Evolutionary conservation across 345 rosid genomes (phyloP).

Genomic region (Isatis tinctoria): DNA sequence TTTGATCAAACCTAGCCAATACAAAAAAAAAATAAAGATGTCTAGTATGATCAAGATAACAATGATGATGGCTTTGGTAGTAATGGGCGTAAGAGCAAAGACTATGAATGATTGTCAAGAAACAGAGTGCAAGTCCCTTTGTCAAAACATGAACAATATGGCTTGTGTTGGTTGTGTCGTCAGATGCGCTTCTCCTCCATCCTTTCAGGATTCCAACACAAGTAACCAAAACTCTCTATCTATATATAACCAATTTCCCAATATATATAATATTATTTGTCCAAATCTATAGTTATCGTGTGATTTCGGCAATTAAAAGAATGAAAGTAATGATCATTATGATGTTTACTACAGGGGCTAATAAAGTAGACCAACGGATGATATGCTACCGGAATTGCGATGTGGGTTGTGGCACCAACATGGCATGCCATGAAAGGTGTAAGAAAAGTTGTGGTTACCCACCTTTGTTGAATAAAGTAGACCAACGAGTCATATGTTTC

Average conservation of each 20-base stretch:
- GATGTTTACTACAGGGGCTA: not conserved
- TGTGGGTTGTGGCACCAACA: not conserved
- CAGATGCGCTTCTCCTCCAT: not conserved
- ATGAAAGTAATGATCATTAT: not conserved
- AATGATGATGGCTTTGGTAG: slow-evolving; percentile 11
- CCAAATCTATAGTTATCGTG: not conserved
- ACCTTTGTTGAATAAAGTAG: not conserved
- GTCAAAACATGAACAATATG: not conserved
- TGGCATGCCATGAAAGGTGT: not conserved
- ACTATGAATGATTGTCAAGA: not conserved
- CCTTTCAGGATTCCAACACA: not conserved
- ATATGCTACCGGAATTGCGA: slow-evolving; percentile 1
- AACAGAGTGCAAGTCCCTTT: not conserved
- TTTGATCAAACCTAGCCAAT: not conserved
- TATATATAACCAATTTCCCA: not conserved
- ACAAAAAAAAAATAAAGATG: not conserved
- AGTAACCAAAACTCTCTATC: slow-evolving; percentile 1
- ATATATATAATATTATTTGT: not conserved
- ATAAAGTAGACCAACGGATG: not conserved
- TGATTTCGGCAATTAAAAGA: not conserved
- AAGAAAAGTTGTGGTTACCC: slow-evolving; percentile 4
- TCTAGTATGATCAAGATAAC: not conserved
- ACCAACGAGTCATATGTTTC: too few relatives aligned
- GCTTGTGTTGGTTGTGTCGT: not conserved
- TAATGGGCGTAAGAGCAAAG: slow-evolving; percentile 3